These are phyloP conservation scores for Metarhizium sp. DNA, from an alignment of 2,329 filamentous ascomycete genomes.

Conservation along the genomic window DNA sequence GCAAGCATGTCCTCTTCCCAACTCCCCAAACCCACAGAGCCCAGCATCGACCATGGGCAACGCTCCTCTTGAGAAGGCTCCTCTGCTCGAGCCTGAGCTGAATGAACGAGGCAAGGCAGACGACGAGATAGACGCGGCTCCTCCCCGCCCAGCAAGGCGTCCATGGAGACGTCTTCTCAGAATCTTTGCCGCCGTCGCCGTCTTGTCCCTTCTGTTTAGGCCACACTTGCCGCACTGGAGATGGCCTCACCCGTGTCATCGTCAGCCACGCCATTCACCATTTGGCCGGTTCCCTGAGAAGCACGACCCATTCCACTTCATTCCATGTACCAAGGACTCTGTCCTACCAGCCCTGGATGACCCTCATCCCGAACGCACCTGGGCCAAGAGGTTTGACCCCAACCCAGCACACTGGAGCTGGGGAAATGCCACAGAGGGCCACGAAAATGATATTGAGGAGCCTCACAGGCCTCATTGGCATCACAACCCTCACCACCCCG, in stretches of 20 bases:
- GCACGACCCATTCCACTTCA: conserved; percentile 35
- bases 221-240: background rate
- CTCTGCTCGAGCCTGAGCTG: background rate
- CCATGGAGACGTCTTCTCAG: background rate
- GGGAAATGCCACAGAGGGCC: conserved; percentile 19
- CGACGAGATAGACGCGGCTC: background rate
- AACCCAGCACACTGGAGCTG: conserved; percentile 37
- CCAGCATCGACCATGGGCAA: background rate
- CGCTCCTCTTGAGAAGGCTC: background rate
- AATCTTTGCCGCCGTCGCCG: conserved; percentile 1
- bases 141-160: background rate
- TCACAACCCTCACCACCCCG: background rate
- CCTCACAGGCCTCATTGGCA: too few species aligned
- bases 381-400: conserved; percentile 32
- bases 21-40: background rate
- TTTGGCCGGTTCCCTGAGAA: conserved; percentile 25
- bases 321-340: conserved; percentile 35
- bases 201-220: conserved; percentile 1
- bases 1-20: background rate
- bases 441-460: background rate
- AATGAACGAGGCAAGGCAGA: background rate
- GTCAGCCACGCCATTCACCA: background rate
- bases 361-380: conserved; percentile 22
- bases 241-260: conserved; percentile 6
- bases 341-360: conserved; percentile 33